A percentile compares a stretch with the other conserved stretches of the same genome.
These are phyloP conservation scores for Alloascoidea africana DNA, from an alignment of 805 yeast genomes.

Conservation along the genomic window DNA sequence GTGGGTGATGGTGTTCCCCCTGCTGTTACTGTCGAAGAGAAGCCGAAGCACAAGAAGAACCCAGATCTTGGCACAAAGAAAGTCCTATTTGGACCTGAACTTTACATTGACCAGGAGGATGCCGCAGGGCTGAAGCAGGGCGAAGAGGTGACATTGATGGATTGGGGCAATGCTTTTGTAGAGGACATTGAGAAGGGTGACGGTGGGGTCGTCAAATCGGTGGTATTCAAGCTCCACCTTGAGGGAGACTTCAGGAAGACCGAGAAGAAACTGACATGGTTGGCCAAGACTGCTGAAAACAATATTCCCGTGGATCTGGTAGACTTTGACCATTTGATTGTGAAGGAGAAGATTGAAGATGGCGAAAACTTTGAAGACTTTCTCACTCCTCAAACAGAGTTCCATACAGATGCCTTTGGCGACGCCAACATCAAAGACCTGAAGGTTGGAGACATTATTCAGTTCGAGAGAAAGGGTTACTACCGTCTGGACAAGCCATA, in stretches of 20 bases:
- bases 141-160: constrained; percentile 96
- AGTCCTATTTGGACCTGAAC: constrained; percentile 47
- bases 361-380: constrained; percentile 88
- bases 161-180: constrained; percentile 92
- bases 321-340: constrained; percentile 88
- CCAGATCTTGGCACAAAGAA: constrained; percentile 78
- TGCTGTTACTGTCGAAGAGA: constrained; percentile 45
- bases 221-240: constrained; percentile 70
- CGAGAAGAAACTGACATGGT: constrained; percentile 88
- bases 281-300: constrained; percentile 65
- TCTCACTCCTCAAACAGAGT: constrained; percentile 77
- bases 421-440: constrained; percentile 64
- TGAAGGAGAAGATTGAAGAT: constrained; percentile 90
- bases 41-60: constrained; percentile 92
- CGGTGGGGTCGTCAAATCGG: constrained; percentile 32
- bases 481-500: constrained; percentile 55
- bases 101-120: constrained; percentile 79
- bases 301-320: constrained; percentile 59
- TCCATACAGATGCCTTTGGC: constrained; percentile 63
- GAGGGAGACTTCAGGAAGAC: constrained; percentile 98
- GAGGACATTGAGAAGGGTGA: constrained; percentile 50
- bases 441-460: constrained; percentile 79
- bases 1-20: constrained; percentile 47
- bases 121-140: constrained; percentile 58
- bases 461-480: constrained; percentile 96